phyloP scores from a whole-genome alignment of 768 basidiomycete species.

The Psilocybe subaeruginosa region DNA sequence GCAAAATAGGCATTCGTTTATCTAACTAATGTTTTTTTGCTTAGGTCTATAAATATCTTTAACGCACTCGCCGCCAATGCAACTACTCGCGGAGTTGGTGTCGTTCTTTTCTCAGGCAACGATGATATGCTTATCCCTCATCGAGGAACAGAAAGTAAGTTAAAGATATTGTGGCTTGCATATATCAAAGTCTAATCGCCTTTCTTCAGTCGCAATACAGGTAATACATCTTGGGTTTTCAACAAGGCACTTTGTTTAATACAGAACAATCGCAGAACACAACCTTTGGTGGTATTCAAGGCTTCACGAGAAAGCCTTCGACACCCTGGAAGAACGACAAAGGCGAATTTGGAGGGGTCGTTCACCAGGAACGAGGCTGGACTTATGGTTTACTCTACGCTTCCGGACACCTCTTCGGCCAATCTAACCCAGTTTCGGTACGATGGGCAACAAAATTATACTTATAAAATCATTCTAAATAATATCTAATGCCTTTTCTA shows the following conservation, averaged over 20 bases:
- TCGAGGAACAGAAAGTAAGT: slow-evolving; percentile 61
- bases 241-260: not conserved
- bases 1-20: not conserved
- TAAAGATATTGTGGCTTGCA: not conserved
- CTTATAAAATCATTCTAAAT: not conserved
- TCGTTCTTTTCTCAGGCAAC: slow-evolving; percentile 71
- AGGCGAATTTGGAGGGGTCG: slow-evolving; percentile 64
- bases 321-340: slow-evolving; percentile 69
- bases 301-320: slow-evolving; percentile 69
- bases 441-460: slow-evolving; percentile 13
- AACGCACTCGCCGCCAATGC: slow-evolving; percentile 69
- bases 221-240: slow-evolving; percentile 25
- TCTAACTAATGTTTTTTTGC: not conserved
- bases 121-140: slow-evolving; percentile 71
- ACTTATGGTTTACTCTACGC: slow-evolving; percentile 46
- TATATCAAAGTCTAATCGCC: slow-evolving; percentile 1
- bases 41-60: slow-evolving; percentile 65
- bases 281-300: slow-evolving; percentile 77
- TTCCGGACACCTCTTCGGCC: slow-evolving; percentile 46
- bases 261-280: slow-evolving; percentile 53
- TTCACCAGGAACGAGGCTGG: slow-evolving; percentile 79
- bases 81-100: slow-evolving; percentile 47
- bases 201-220: slow-evolving; percentile 56
- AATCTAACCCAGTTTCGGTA: slow-evolving; percentile 38
- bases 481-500: not conserved